phyloP scores from a whole-genome alignment of 1,139 yeast genomes.

The Waltiozyma sp. region DNA sequence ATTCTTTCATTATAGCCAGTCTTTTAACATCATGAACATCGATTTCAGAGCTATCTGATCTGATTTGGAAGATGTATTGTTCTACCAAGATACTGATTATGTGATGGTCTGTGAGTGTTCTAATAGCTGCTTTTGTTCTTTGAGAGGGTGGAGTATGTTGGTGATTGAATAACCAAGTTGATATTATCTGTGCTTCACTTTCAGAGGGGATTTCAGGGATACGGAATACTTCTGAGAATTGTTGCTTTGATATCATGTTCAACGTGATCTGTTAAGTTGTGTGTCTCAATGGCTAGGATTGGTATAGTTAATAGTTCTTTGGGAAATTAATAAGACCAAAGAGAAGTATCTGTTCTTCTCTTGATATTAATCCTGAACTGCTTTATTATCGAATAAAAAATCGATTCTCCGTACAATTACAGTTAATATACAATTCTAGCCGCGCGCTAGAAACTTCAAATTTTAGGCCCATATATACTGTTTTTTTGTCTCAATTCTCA shows the following conservation, averaged over 20 bases:
- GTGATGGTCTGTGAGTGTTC: constrained; percentile 5
- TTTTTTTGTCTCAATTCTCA: no score
- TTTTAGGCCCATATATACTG: no score
- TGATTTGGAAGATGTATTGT: constrained; percentile 10
- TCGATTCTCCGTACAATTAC: no score
- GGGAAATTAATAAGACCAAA: no score
- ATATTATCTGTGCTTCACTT: constrained; percentile 12
- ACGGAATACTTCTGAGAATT: constrained; percentile 5
- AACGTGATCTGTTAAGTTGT: no score
- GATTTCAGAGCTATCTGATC: constrained; percentile 4
- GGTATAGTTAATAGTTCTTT: no score
- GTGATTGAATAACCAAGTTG: constrained; percentile 16
- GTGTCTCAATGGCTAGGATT: no score
- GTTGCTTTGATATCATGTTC: background rate
- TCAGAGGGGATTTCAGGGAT: constrained; percentile 11
- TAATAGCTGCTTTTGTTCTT: constrained; percentile 14
- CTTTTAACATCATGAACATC: constrained; percentile 2
- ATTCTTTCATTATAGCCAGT: constrained; percentile 9
- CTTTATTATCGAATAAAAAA: no score
- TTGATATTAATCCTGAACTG: no score
- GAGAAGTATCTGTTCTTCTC: no score
- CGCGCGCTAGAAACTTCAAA: no score
- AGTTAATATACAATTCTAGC: no score
- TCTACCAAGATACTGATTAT: constrained; percentile 4
- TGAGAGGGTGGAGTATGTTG: constrained; percentile 14